Evolutionary conservation across 2,329 filamentous ascomycete species (phyloP).

Genomic region (Cordyceps fumosorosea): DNA sequence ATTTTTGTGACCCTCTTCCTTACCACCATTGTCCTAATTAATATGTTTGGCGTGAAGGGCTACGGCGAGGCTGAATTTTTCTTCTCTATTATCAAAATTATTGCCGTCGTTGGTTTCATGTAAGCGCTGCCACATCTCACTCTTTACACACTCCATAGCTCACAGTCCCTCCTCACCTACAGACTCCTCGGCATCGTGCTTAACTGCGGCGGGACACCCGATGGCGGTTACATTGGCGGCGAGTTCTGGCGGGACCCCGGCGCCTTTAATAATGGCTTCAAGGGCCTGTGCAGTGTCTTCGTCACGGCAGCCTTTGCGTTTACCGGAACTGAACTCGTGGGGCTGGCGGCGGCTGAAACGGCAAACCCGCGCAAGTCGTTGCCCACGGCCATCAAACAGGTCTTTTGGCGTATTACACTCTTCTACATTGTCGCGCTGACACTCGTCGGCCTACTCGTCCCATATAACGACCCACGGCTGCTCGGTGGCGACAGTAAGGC

Average conservation of each 20-base stretch:
- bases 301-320: conserved; percentile 73
- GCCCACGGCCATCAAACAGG: conserved; percentile 83
- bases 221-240: conserved; percentile 72
- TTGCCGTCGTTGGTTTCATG: conserved; percentile 85
- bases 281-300: conserved; percentile 72
- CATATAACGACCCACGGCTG: conserved; percentile 60
- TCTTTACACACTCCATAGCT: background rate
- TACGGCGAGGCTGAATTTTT: conserved; percentile 89
- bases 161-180: background rate
- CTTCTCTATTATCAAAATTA: conserved; percentile 80
- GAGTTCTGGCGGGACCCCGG: conserved; percentile 72
- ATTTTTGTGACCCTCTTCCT: conserved; percentile 83
- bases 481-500: conserved; percentile 48
- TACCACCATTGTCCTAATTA: conserved; percentile 68
- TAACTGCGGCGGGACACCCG: conserved; percentile 71
- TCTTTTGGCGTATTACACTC: conserved; percentile 88
- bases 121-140: conserved; percentile 35
- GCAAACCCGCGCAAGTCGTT: conserved; percentile 75
- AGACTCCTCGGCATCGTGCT: conserved; percentile 80
- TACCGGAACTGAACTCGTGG: conserved; percentile 68
- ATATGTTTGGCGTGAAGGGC: conserved; percentile 79
- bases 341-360: conserved; percentile 70
- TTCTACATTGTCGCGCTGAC: conserved; percentile 84
- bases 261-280: conserved; percentile 79
- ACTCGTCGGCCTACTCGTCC: conserved; percentile 76